Conservation (phyloP, 768 basidiomycete genomes). For the Thelephora ganbajun region DNA sequence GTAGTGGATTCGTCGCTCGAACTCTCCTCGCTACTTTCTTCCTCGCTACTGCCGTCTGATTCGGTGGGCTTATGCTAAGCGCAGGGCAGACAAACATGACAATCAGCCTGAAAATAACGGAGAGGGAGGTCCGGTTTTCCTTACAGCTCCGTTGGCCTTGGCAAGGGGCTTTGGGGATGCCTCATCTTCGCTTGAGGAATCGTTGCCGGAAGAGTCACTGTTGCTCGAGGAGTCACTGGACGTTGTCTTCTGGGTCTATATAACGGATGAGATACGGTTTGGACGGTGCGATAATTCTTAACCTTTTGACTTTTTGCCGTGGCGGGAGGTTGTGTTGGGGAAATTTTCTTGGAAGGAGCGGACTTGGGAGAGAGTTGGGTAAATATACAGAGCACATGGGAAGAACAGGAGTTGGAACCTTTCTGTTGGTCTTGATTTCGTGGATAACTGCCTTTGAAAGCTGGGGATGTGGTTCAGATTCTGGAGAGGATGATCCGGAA, state of each 20-base stretch:
- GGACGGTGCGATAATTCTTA: too few relatives aligned
- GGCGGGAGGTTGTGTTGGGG: slow-evolving; percentile 1
- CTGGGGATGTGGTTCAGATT: slow-evolving; percentile 18
- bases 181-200: slow-evolving; percentile 8
- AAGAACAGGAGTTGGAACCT: slow-evolving; percentile 7
- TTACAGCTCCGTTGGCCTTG: slow-evolving; percentile 7
- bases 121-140: slow-evolving; percentile 16
- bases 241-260: neutral
- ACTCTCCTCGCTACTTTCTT: too few relatives aligned
- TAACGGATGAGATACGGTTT: too few relatives aligned
- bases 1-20: neutral
- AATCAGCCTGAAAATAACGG: slow-evolving; percentile 1
- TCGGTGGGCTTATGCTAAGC: slow-evolving; percentile 11
- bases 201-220: neutral
- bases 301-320: neutral
- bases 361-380: neutral
- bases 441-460: neutral
- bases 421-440: slow-evolving; percentile 13
- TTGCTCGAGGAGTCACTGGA: slow-evolving; percentile 1
- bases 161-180: slow-evolving; percentile 10
- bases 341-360: neutral
- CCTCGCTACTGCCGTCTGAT: slow-evolving; percentile 4
- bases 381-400: too few relatives aligned
- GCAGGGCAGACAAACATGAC: slow-evolving; percentile 6
- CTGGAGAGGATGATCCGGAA: slow-evolving; percentile 6